phyloP scores from a whole-genome alignment of 2,329 filamentous ascomycete species.

The Talaromyces amestolkiae region DNA sequence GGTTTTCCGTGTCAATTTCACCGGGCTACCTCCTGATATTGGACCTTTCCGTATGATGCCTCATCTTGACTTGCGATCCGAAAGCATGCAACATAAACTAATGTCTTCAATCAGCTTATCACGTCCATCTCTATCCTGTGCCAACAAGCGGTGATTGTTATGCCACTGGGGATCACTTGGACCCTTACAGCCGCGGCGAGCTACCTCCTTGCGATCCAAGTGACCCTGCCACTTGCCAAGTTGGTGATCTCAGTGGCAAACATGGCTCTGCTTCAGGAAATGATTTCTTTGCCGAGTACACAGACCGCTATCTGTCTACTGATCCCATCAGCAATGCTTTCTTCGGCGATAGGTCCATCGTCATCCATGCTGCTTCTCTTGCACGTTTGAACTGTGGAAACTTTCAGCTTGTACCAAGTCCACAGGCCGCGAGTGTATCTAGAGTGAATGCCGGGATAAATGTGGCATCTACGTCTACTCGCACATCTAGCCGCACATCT shows the following conservation, averaged over 20 bases:
- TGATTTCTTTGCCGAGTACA: slow-evolving; percentile 37
- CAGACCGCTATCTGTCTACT: slow-evolving; percentile 52
- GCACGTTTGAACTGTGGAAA: slow-evolving; percentile 58
- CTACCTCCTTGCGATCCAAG: slow-evolving; percentile 57
- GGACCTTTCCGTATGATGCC: slow-evolving; percentile 59
- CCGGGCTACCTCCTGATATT: slow-evolving; percentile 53
- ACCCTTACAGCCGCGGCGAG: slow-evolving; percentile 67
- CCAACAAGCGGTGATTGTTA: slow-evolving; percentile 69
- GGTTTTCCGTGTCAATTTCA: slow-evolving; percentile 55
- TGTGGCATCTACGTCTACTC: too few relatives aligned
- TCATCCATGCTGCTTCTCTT: slow-evolving; percentile 54
- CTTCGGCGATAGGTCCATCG: slow-evolving; percentile 55
- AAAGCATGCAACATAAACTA: slow-evolving; percentile 13
- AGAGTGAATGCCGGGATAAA: background rate
- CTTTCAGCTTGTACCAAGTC: slow-evolving; percentile 39
- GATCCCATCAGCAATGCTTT: slow-evolving; percentile 43
- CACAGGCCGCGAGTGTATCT: background rate
- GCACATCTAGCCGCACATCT: background rate
- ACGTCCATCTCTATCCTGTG: slow-evolving; percentile 67
- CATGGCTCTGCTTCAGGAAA: slow-evolving; percentile 55
- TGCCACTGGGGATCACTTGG: slow-evolving; percentile 64
- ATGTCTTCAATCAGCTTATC: slow-evolving; percentile 54
- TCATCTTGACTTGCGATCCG: background rate
- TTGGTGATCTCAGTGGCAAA: slow-evolving; percentile 75
- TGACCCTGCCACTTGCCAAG: slow-evolving; percentile 65